A percentile compares a stretch with the other conserved stretches of the same genome.
phyloP scores from a whole-genome alignment of 2,329 filamentous ascomycete genomes.

The Bipolaris bicolor region DNA sequence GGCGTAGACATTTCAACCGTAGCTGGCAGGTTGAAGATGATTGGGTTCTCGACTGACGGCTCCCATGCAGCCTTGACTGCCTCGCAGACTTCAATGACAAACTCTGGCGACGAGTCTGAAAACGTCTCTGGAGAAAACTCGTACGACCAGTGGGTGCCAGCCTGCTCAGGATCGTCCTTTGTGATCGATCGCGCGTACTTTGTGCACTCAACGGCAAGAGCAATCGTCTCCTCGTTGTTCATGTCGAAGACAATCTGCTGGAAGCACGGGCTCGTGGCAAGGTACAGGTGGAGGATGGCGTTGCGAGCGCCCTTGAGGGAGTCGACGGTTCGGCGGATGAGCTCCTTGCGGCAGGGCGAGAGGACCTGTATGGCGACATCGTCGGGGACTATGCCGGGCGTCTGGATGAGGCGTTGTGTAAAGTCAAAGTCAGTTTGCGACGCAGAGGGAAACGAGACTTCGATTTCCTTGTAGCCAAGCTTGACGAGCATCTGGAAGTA shows the following conservation, averaged over 20 bases:
- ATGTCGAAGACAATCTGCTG: constrained; percentile 88
- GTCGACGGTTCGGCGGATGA: constrained; percentile 88
- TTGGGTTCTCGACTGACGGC: constrained; percentile 75
- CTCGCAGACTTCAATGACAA: constrained; percentile 81
- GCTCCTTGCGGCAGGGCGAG: constrained; percentile 87
- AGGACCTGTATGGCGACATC: constrained; percentile 93
- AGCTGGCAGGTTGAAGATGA: constrained; percentile 96
- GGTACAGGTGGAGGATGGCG: constrained; percentile 92
- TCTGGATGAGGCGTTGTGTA: constrained; percentile 83
- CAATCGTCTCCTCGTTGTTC: constrained; percentile 79
- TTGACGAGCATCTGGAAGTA: constrained; percentile 95
- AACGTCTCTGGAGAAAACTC: constrained; percentile 89
- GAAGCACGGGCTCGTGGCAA: constrained; percentile 96
- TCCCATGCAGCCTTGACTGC: constrained; percentile 95
- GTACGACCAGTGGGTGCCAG: constrained; percentile 73
- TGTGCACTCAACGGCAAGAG: constrained; percentile 82
- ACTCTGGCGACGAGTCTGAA: constrained; percentile 87
- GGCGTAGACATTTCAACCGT: constrained; percentile 95
- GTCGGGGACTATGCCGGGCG: constrained; percentile 80
- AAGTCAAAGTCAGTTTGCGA: constrained; percentile 97
- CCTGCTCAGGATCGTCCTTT: constrained; percentile 70
- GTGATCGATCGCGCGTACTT: constrained; percentile 88
- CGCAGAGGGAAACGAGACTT: constrained; percentile 92
- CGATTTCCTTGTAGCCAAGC: constrained; percentile 96
- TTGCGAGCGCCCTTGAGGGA: constrained; percentile 89